Percentiles rank a stretch among this genome's conserved stretches.
Conservation (phyloP, 805 yeast genomes). For the Yarrowia porcina region DNA sequence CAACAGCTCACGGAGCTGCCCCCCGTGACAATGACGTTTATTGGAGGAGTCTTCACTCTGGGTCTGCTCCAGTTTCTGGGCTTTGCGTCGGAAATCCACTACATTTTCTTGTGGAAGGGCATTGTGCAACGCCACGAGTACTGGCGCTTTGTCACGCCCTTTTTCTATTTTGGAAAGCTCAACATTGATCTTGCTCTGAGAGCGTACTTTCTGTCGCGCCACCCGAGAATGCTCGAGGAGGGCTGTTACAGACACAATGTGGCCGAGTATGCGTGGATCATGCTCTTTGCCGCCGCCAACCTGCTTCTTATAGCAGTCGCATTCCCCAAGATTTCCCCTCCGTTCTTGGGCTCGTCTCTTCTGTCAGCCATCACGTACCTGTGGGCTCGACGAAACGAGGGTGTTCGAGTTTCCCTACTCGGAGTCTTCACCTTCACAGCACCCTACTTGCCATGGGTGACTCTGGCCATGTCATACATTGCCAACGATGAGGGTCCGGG, state of each 20-base stretch:
- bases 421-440: slow-evolving; percentile 45
- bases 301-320: slow-evolving; percentile 38
- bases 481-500: slow-evolving; percentile 28
- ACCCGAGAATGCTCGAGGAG: slow-evolving; percentile 44
- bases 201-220: slow-evolving; percentile 41
- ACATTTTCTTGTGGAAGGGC: slow-evolving; percentile 23
- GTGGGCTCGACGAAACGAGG: slow-evolving; percentile 49
- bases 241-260: slow-evolving; percentile 36
- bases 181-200: slow-evolving; percentile 40
- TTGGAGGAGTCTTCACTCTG: slow-evolving; percentile 17
- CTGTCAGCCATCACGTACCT: slow-evolving; percentile 43
- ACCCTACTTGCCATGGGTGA: slow-evolving; percentile 46
- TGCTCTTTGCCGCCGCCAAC: slow-evolving; percentile 36
- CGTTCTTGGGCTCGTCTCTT: slow-evolving; percentile 43
- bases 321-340: slow-evolving; percentile 35
- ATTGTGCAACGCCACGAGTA: slow-evolving; percentile 32
- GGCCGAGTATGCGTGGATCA: slow-evolving; percentile 43
- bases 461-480: slow-evolving; percentile 34
- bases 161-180: slow-evolving; percentile 45
- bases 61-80: slow-evolving; percentile 20
- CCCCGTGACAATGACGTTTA: slow-evolving; percentile 23
- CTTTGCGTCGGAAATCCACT: slow-evolving; percentile 16
- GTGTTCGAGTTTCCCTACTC: slow-evolving; percentile 41
- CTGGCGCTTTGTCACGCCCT: slow-evolving; percentile 44
- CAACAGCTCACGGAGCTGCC: slow-evolving; percentile 26